Percentiles rank a stretch among this genome's conserved stretches.
Conservation (phyloP, 2,329 filamentous ascomycete species). For the Cladosporium sp. region DNA sequence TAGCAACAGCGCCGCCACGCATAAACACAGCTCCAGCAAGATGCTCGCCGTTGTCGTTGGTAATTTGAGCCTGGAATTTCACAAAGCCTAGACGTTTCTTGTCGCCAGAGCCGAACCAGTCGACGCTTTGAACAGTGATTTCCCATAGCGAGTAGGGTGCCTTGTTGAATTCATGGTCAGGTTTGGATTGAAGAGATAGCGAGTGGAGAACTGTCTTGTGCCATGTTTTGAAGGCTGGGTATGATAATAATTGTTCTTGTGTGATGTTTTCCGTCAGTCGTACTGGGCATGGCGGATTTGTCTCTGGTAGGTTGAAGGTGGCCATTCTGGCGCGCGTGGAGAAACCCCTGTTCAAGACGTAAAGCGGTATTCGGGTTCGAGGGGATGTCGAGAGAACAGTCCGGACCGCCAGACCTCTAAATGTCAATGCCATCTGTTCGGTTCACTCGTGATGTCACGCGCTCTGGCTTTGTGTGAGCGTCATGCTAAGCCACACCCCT, state of each 20-base stretch:
- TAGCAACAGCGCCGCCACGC: slow-evolving; percentile 55
- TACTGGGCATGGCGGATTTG: slow-evolving; percentile 35
- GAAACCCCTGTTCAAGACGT: too few species aligned
- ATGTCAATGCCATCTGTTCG: too few species aligned
- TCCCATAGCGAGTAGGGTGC: slow-evolving; percentile 48
- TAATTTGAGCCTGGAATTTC: slow-evolving; percentile 53
- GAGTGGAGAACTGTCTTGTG: slow-evolving; percentile 47
- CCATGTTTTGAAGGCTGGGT: slow-evolving; percentile 55
- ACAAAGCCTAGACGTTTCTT: slow-evolving; percentile 49
- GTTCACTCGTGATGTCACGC: too few species aligned
- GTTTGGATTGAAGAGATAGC: slow-evolving; percentile 42
- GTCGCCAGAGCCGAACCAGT: slow-evolving; percentile 44
- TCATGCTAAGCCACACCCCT: too few species aligned
- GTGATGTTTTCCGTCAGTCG: slow-evolving; percentile 41
- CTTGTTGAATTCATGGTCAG: slow-evolving; percentile 48
- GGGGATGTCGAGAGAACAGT: too few species aligned
- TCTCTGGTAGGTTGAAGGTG: slow-evolving; percentile 38
- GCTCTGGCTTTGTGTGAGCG: too few species aligned
- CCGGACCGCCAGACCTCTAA: too few species aligned
- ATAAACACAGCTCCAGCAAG: slow-evolving; percentile 56
- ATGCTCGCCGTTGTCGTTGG: slow-evolving; percentile 47
- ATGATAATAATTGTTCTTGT: slow-evolving; percentile 43
- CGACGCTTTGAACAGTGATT: slow-evolving; percentile 52
- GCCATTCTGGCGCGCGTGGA: slow-evolving; percentile 31
- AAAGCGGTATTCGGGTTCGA: too few species aligned